Evolutionary conservation across 495 filamentous ascomycete genomes (phyloP), one percentile per base, ranked within the genome.

Genomic region (Evansstolkia leycettana): DNA sequence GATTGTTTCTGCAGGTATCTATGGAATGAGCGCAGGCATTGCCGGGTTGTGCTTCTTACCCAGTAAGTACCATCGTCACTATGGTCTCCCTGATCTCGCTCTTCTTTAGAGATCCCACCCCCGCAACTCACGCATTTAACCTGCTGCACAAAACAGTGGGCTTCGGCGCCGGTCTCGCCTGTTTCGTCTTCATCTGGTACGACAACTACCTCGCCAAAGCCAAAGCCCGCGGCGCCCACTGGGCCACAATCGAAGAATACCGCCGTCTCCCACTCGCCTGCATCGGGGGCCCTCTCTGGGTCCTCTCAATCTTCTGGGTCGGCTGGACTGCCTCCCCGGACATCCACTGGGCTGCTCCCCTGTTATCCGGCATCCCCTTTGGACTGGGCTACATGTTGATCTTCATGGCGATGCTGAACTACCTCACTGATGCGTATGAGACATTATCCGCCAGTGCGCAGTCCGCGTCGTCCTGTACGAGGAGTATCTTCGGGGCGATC

Each of bases 321-420:
- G 58, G 58, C 7, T 63, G 59, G 59, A 54, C 58, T 8, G 42
- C 58, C 9, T 54, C 49, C n/a, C 38, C 47, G 1, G 46, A 47
- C 25, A 57, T 60, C 28, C 59, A 55, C 35, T 63, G 60, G 60
- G 55, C 58, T 8, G 50, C 58, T 1, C 60, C 59, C 6, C 55
- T 60, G 43, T 37, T 56, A 1, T 58, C 56, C 5, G 57, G 59
- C 2, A 51, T 60, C 19, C 47, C 53, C 5, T 64, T 62, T 31
- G 60, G 61, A 20, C 51, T 60, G 36, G 61, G 58, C 8, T 55
- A 61, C 18, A 44, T 59, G 16, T 38, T 60, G 15, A 66, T 66
- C 17, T 67, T 66, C 47, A 62, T 65, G 61, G 60, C 60, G 2
- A 58, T 65, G 43, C 38, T 61, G 12, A 68, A 66, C 46, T 68